These are phyloP conservation scores for Colletotrichum destructivum DNA, from an alignment of 2,329 filamentous ascomycete species.

Conservation along the genomic window DNA sequence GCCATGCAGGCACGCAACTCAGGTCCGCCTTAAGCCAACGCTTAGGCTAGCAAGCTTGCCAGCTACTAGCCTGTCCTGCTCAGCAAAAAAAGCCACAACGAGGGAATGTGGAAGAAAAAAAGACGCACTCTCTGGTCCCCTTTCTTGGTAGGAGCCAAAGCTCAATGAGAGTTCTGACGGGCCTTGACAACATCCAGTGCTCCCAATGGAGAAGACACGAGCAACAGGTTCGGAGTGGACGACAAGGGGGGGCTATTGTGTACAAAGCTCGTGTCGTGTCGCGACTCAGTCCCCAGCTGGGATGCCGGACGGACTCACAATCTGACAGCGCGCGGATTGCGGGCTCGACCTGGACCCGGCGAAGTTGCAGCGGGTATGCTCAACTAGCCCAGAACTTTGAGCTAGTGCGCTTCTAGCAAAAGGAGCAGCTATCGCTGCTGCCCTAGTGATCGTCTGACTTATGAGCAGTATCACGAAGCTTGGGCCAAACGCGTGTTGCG, in stretches of 20 bases:
- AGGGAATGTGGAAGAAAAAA: background rate
- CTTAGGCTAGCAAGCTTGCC: constrained; percentile 2
- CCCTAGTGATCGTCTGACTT: background rate
- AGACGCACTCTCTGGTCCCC: constrained; percentile 24
- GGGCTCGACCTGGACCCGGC: constrained; percentile 10
- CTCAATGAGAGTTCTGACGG: constrained; percentile 11
- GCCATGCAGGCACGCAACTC: constrained; percentile 39
- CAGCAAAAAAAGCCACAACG: background rate
- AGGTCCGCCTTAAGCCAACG: constrained; percentile 29
- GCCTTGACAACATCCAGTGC: constrained; percentile 20
- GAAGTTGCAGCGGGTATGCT: constrained; percentile 2
- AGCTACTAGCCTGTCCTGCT: background rate
- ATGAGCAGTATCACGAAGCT: background rate
- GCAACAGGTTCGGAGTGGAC: constrained; percentile 22
- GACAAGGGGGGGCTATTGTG: constrained; percentile 11
- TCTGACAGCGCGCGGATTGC: constrained; percentile 2
- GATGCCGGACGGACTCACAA: background rate
- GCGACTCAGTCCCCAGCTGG: constrained; percentile 23
- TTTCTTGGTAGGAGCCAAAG: constrained; percentile 28
- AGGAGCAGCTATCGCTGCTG: background rate
- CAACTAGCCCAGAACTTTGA: background rate
- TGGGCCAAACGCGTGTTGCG: background rate
- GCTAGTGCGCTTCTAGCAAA: background rate
- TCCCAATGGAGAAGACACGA: constrained; percentile 27
- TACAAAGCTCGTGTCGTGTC: constrained; percentile 13